These are phyloP conservation scores for Calophaca sinica DNA, from an alignment of 306 rosid genomes.

Conservation along the genomic window DNA sequence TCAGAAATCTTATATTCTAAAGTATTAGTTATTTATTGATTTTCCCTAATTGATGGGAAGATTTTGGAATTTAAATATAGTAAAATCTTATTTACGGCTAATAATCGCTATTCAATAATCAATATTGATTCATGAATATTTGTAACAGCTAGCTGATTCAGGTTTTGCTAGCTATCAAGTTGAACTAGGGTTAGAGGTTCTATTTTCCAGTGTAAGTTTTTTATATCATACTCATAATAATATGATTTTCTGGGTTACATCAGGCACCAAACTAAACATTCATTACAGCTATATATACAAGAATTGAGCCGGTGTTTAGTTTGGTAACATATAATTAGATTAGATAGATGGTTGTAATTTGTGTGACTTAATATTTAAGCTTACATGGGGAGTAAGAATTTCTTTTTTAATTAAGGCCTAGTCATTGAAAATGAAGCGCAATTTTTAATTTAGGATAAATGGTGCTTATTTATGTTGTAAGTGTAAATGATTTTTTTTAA, in stretches of 20 bases:
- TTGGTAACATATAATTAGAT: no score
- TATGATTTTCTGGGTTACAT: not conserved
- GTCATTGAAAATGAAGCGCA: no score
- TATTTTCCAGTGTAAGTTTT: not conserved
- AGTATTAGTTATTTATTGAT: constrained; percentile 36
- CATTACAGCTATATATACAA: no score
- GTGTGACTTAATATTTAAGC: no score
- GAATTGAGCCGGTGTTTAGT: no score
- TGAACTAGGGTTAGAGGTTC: not conserved
- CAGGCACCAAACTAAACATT: not conserved
- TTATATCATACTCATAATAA: not conserved
- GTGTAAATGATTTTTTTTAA: no score
- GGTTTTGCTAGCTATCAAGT: not conserved
- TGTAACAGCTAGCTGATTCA: not conserved
- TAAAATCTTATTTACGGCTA: constrained; percentile 15
- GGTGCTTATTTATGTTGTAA: no score
- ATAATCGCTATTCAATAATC: constrained; percentile 24
- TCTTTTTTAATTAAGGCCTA: no score
- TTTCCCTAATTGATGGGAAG: constrained; percentile 53
- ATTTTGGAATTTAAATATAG: constrained; percentile 45
- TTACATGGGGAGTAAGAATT: no score
- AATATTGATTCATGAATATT: not conserved
- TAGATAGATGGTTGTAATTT: no score
- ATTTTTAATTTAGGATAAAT: no score
- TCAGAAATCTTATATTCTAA: constrained; percentile 12